These are phyloP conservation scores for Astragalus membranaceus DNA, from an alignment of 306 rosid species.

Conservation along the genomic window DNA sequence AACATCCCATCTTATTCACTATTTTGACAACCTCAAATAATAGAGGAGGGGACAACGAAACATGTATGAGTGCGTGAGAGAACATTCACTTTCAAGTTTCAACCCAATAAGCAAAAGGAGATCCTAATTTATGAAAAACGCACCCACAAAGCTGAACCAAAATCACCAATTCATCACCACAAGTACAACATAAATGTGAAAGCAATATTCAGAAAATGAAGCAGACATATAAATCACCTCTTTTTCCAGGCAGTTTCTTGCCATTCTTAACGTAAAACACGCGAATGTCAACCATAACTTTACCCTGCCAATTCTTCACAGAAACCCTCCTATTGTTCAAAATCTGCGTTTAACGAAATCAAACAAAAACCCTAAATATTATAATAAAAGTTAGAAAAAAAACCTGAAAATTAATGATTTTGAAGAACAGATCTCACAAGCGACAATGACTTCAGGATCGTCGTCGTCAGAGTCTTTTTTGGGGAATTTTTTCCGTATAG, in stretches of 20 bases:
- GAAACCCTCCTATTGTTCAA: slow-evolving; percentile 58
- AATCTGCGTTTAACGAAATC: slow-evolving; percentile 30
- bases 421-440: slow-evolving; percentile 43
- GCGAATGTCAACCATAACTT: slow-evolving; percentile 59
- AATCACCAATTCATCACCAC: background rate
- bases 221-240: slow-evolving; percentile 30
- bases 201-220: background rate
- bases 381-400: background rate
- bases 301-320: slow-evolving; percentile 70
- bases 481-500: slow-evolving; percentile 27
- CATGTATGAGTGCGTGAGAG: background rate
- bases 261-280: slow-evolving; percentile 69
- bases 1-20: background rate
- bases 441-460: slow-evolving; percentile 40
- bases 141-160: background rate
- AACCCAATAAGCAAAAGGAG: background rate
- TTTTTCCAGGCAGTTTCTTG: slow-evolving; percentile 68
- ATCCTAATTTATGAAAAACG: no score
- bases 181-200: no score
- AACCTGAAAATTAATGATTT: background rate
- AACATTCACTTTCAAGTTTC: background rate
- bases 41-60: background rate
- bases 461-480: slow-evolving; percentile 50
- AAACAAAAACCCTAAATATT: background rate
- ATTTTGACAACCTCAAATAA: background rate